phyloP scores from a whole-genome alignment of 495 filamentous ascomycete species.

The Penicillium macrosclerotiorum region DNA sequence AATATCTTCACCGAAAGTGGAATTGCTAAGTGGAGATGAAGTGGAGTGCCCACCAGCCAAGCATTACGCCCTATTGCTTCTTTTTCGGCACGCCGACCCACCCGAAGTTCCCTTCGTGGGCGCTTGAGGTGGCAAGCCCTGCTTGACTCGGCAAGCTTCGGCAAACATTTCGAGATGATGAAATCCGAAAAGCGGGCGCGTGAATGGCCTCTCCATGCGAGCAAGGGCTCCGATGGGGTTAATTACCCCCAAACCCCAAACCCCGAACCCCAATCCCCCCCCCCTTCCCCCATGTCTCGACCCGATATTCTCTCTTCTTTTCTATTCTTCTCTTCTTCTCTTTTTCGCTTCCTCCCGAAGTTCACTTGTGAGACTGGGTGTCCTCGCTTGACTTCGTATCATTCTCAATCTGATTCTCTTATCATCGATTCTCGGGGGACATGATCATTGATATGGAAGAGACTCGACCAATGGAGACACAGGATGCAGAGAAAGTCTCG shows the following conservation, averaged over 20 bases:
- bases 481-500: conserved; percentile 14
- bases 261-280: too few species aligned
- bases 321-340: too few species aligned
- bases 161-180: too few species aligned
- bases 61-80: conserved; percentile 19
- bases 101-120: neutral
- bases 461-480: neutral
- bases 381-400: too few species aligned
- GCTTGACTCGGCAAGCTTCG: conserved; percentile 6
- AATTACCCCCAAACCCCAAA: too few species aligned
- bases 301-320: too few species aligned
- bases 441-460: neutral
- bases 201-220: too few species aligned
- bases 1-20: conserved; percentile 8
- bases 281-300: too few species aligned
- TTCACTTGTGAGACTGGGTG: too few species aligned
- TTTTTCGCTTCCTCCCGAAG: too few species aligned
- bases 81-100: conserved; percentile 20
- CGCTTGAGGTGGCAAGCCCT: conserved; percentile 3
- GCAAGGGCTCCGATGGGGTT: too few species aligned
- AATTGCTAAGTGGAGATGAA: conserved; percentile 14
- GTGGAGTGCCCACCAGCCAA: conserved; percentile 11
- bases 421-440: neutral
- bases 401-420: neutral
- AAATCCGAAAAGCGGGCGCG: too few species aligned